Evolutionary conservation across 129 eudicot genomes (phyloP).

Genomic region (Rutidosis leptorrhynchoides): DNA sequence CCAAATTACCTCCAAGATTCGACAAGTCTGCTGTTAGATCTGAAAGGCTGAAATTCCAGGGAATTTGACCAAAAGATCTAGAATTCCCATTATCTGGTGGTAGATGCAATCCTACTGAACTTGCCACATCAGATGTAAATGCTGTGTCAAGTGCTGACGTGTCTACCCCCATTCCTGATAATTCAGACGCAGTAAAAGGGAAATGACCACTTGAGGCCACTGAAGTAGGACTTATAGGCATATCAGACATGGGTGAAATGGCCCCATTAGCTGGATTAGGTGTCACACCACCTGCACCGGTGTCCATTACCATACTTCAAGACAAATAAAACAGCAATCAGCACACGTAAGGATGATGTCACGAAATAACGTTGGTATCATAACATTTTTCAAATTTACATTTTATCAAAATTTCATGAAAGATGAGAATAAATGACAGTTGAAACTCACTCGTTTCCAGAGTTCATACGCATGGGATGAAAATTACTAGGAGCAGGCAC

Average conservation of each 20-base stretch:
- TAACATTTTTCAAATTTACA: not conserved
- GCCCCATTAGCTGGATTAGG: slow-evolving; percentile 65
- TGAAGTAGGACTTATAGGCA: slow-evolving; percentile 93
- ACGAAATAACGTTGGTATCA: not conserved
- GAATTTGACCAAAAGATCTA: slow-evolving; percentile 76
- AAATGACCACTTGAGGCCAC: slow-evolving; percentile 97
- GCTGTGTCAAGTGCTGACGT: slow-evolving; percentile 81
- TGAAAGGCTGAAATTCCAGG: slow-evolving; percentile 94
- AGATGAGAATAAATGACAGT: too few relatives aligned
- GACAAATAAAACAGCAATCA: slow-evolving; percentile 18
- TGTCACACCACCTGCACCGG: slow-evolving; percentile 44
- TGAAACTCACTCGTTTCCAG: slow-evolving; percentile 62
- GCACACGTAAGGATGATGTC: slow-evolving; percentile 12
- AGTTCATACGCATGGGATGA: slow-evolving; percentile 84
- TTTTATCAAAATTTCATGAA: slow-evolving; percentile 8
- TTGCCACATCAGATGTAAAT: slow-evolving; percentile 85
- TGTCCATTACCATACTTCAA: slow-evolving; percentile 68
- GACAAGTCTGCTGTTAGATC: slow-evolving; percentile 96
- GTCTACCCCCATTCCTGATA: slow-evolving; percentile 88
- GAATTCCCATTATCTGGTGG: slow-evolving; percentile 79
- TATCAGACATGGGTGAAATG: slow-evolving; percentile 86
- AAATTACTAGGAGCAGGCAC: slow-evolving; percentile 89
- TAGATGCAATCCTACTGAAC: slow-evolving; percentile 80
- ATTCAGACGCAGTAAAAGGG: slow-evolving; percentile 84
- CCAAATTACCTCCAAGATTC: slow-evolving; percentile 78